Conservation (phyloP, 768 basidiomycete species). For the Rhodotorula diobovata region DNA sequence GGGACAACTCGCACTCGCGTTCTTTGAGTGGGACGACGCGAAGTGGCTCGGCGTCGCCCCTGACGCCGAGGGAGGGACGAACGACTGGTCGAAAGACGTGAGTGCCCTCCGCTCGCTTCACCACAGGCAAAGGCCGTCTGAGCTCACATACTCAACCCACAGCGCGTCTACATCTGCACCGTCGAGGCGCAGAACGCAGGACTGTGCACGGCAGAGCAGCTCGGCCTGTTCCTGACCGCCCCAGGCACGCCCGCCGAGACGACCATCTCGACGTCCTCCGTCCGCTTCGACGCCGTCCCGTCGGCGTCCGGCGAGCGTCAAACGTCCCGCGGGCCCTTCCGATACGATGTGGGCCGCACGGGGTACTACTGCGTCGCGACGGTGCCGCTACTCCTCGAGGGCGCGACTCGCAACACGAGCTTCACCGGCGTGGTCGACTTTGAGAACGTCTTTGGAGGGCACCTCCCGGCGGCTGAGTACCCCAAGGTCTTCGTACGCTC, state of each 20-base stretch:
- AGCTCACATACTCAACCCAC: conserved; percentile 43
- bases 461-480: conserved; percentile 86
- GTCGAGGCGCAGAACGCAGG: conserved; percentile 67
- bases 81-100: conserved; percentile 44
- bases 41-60: conserved; percentile 64
- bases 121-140: conserved; percentile 54
- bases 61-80: conserved; percentile 32
- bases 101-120: conserved; percentile 52
- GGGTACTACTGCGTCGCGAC: conserved; percentile 94
- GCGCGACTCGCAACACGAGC: conserved; percentile 33
- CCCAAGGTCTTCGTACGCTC: conserved; percentile 93
- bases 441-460: conserved; percentile 79
- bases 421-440: conserved; percentile 64
- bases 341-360: conserved; percentile 74
- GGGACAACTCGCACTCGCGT: conserved; percentile 86
- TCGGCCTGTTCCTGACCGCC: conserved; percentile 86
- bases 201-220: conserved; percentile 62
- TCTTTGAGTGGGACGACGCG: conserved; percentile 93
- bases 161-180: conserved; percentile 92
- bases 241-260: conserved; percentile 58
- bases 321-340: conserved; percentile 59
- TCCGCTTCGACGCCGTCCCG: conserved; percentile 56
- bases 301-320: conserved; percentile 13
- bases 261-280: conserved; percentile 79
- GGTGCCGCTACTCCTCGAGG: conserved; percentile 79